Base-by-base conservation (phyloP, 768 basidiomycete species). In the Mycena epipterygia region DNA sequence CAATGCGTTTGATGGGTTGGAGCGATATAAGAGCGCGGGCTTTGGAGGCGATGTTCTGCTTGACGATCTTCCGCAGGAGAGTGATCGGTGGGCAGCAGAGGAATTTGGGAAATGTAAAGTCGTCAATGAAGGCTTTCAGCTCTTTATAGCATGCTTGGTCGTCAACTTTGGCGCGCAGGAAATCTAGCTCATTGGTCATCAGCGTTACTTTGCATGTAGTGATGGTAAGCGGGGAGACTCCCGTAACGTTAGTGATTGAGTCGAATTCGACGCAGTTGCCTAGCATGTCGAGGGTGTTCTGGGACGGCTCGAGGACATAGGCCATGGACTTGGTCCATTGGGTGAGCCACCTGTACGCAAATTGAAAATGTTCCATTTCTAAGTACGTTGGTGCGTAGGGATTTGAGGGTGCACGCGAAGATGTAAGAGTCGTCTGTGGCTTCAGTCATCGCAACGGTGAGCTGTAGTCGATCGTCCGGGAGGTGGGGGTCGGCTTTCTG, bases 81-180 rank as follows among this genome's bases (percentile, higher is more conserved):
- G 80, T 79, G n/a, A 78, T 69, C 0, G 78, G 79, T 0, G 70
- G 64, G 0, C 67, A 63, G 0, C 53, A 12, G 1, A 42, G 14
- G 27, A 78, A 58, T 8, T 29, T 64, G 21, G 80, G 79, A 37
- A 80, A 78, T 0, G 58, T 32, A 63, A 80, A 79, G 11, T 58
- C 58, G 5, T 71, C 57, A 25, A 80, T 73, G 11, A 79, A 23
- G n/a, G 73, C 64, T 1, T 23, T 32, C 0, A 79, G 23, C 6
- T 76, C 66, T 1, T 52, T 3, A 41, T 46, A 76, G 4, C 70
- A 66, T 9, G 66, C 7, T 0, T 41, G 75, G 33, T 77, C 58
- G 53, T 79, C 70, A 3, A 80, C 67, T 42, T 64, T 67, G 5
- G 70, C 52, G 6, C 75, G 67, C 0, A 80, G 74, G 49, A 80